These are phyloP conservation scores for Solanum appendiculatum DNA, from an alignment of 257 asterid species.

Conservation along the genomic window DNA sequence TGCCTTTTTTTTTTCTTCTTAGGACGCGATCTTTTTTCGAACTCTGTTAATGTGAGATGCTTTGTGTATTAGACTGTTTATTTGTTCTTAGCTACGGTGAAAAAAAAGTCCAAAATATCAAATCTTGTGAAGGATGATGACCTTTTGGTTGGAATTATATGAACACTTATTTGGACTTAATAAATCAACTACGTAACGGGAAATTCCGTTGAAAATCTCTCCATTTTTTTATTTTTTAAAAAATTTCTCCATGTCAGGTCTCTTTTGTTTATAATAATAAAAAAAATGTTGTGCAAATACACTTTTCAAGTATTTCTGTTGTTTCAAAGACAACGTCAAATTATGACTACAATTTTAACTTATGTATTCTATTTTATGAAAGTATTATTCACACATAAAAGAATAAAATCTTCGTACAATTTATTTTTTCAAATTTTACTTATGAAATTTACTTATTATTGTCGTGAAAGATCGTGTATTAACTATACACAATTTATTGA, in stretches of 20 bases:
- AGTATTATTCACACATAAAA: no score
- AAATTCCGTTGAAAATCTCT: not conserved
- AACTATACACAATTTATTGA: no score
- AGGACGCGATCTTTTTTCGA: no score
- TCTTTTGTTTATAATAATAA: no score
- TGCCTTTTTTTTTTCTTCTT: not conserved
- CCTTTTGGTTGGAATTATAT: not conserved
- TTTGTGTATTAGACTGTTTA: not conserved
- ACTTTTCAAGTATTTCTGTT: not conserved
- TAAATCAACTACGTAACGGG: not conserved
- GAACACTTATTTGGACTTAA: not conserved
- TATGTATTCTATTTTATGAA: not conserved
- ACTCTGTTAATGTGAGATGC: rapidly evolving
- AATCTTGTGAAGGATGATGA: not conserved
- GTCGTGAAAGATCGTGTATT: no score
- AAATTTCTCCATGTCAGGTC: not conserved
- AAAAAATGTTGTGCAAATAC: not conserved
- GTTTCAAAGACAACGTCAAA: not conserved
- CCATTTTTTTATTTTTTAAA: not conserved
- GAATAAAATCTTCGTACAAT: no score
- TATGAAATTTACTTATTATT: no score
- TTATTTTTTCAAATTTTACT: not conserved
- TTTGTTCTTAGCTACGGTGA: not conserved
- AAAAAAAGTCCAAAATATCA: not conserved
- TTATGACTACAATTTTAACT: not conserved